Evolutionary conservation across 78 protist genomes (phyloP), one percentile per base, ranked within the genome.

Genomic region (Fonticula alba): DNA sequence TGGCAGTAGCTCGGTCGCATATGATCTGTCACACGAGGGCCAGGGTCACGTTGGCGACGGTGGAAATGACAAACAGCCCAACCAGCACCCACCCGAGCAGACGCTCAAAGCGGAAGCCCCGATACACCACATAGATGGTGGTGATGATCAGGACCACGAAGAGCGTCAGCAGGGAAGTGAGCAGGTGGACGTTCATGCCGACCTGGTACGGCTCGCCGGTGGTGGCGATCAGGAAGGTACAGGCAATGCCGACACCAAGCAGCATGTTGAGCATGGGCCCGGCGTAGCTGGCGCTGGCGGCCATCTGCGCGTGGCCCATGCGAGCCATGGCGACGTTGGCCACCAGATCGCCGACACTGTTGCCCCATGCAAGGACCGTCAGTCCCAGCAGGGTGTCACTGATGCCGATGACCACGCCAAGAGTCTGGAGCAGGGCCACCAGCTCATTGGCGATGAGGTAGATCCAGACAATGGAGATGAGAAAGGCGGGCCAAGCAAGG

Each of bases 261-360:
- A 59, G 64, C 32, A 59, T 59, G 51, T 59, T 72, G 31, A 64
- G 33, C 22, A 50, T 9, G 14, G 76, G 76, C 46, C 47, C 68
- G 6, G 58, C 69, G 27, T 17, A 72, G 38, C 24, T 17, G 0
- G 76, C 68, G 1, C 58, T 43, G 5, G 64, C 51, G 6, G 76
- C 68, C 76, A 72, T 72, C 24, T 40, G 35, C 3, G 76, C 64
- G 47, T 10, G 35, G 11, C 76, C 76, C 36, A 15, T 43, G 4
- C 60, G 58, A 1, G 76, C 68, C 4, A 72, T 64, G 11, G 62
- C 9, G 6, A 72, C 0, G 29, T 72, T 46, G 56, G 66, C 26
- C 27, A 72, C 68, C 14, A 52, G 43, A 43, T 72, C 64, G 64
- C 64, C 76, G 20, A 72, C 47, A 24, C 72, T 66, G 72, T 66